Percentiles rank a stretch among this genome's conserved stretches.
Conservation (phyloP, 768 basidiomycete species). For the Russula foetens region DNA sequence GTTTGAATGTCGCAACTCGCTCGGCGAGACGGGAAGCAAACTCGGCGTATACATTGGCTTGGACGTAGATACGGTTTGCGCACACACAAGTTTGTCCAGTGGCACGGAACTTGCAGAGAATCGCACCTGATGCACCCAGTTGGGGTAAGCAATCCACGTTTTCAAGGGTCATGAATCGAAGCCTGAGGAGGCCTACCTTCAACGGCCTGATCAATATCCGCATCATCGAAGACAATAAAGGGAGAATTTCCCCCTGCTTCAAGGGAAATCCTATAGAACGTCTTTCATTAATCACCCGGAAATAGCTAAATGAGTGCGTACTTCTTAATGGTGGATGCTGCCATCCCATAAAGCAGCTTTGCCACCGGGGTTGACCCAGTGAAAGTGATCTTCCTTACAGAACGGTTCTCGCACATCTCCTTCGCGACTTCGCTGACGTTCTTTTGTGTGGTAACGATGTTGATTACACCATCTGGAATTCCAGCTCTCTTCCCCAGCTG, state of each 20-base stretch:
- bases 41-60: slow-evolving; percentile 84
- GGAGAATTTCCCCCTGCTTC: slow-evolving; percentile 95
- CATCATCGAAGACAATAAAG: slow-evolving; percentile 96
- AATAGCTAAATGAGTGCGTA: slow-evolving; percentile 27
- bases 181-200: slow-evolving; percentile 50
- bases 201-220: slow-evolving; percentile 87
- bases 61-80: slow-evolving; percentile 90
- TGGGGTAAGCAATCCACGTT: neutral
- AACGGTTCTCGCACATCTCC: slow-evolving; percentile 87
- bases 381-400: slow-evolving; percentile 84
- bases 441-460: slow-evolving; percentile 83
- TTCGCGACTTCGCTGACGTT: slow-evolving; percentile 83
- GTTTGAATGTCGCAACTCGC: slow-evolving; percentile 72
- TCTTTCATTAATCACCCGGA: neutral
- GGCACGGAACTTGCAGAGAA: slow-evolving; percentile 71
- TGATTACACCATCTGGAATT: slow-evolving; percentile 90
- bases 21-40: slow-evolving; percentile 85
- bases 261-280: slow-evolving; percentile 44
- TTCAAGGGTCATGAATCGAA: slow-evolving; percentile 8
- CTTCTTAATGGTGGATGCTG: slow-evolving; percentile 79
- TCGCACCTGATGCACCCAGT: slow-evolving; percentile 40
- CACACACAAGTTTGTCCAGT: slow-evolving; percentile 83
- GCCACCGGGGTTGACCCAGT: slow-evolving; percentile 84
- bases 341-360: slow-evolving; percentile 63
- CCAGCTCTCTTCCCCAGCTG: slow-evolving; percentile 86